Evolutionary conservation across 192 early-diverging fungal species (phyloP), one percentile per base, ranked within the genome.

Genomic region (Backusella westeae): DNA sequence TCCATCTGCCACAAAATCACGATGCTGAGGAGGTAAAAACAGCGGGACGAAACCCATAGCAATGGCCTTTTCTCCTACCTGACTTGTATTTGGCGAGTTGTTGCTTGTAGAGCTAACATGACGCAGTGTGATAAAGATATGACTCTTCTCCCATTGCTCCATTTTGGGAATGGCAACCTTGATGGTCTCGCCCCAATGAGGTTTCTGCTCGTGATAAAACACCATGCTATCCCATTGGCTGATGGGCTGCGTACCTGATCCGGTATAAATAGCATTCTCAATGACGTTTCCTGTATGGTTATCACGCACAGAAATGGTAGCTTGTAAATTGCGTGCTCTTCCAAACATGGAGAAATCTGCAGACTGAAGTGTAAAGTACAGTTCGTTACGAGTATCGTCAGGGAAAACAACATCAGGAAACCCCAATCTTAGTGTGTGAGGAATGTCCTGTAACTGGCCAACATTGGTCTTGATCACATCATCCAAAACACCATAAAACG

Each of bases 151-250:
- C 76, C 91, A 88, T n/a, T 75, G 71, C 26, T 82, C 78, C 1
- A 87, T 74, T 21, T 82, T 79, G 0, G 15, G 36, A n/a, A 93
- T 82, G 56, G 88, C 88, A 14, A 94, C 79, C 36, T 89, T 84
- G 71, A 94, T 79, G 3, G 84, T 89, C 82, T 94, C 93, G 14
- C 74, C 74, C 91, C 92, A 94, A 14, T 71, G 75, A 36, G 93
- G 92, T 53, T 74, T 72, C 42, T 85, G 82, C 21, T 84, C 83
- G 74, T 94, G 90, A 46, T 89, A 88, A 76, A 85, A 91, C 1
- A 93, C 82, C 26, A 89, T 74, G 1, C 87, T 89, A 36, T 92
- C 90, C 74, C 88, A 92, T 9, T 69, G 70, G 5, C 76, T 78
- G 6, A 76, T 71, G 52, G 74, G 67, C 21, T 65, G 46, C 35